Evolutionary conservation across 2,329 filamentous ascomycete genomes (phyloP).

Genomic region (Paecilomyces formosus): DNA sequence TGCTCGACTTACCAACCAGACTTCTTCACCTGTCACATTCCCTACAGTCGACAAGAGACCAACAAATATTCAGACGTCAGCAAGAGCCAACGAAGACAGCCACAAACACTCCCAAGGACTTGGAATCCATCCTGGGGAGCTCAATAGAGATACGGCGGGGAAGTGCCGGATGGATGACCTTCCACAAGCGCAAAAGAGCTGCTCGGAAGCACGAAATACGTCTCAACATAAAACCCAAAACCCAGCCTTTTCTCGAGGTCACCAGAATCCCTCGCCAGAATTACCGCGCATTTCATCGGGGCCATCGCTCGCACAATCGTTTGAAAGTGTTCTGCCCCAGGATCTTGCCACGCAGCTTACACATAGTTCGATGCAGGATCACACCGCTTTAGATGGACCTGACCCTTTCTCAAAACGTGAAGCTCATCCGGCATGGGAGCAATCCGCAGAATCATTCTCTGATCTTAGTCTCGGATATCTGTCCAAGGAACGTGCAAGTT

Average conservation of each 20-base stretch:
- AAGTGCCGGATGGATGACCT: background rate
- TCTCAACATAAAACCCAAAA: background rate
- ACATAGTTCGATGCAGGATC: background rate
- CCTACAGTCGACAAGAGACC: background rate
- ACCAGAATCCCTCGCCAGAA: background rate
- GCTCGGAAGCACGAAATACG: background rate
- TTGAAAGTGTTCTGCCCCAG: background rate
- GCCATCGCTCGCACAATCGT: background rate
- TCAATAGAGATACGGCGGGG: background rate
- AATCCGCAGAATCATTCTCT: background rate
- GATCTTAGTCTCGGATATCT: background rate
- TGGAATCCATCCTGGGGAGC: background rate
- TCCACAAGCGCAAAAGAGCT: background rate
- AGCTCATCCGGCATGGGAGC: background rate
- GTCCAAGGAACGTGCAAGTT: background rate
- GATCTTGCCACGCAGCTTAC: background rate
- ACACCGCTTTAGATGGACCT: background rate
- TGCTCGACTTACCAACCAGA: no score
- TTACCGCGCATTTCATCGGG: background rate
- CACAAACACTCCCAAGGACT: background rate
- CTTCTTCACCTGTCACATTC: background rate
- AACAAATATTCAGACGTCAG: background rate
- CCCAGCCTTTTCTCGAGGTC: background rate
- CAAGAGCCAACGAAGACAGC: background rate
- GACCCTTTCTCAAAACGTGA: background rate